Base-by-base conservation (phyloP, 495 filamentous ascomycete genomes). In the Aspergillus kassunensis region DNA sequence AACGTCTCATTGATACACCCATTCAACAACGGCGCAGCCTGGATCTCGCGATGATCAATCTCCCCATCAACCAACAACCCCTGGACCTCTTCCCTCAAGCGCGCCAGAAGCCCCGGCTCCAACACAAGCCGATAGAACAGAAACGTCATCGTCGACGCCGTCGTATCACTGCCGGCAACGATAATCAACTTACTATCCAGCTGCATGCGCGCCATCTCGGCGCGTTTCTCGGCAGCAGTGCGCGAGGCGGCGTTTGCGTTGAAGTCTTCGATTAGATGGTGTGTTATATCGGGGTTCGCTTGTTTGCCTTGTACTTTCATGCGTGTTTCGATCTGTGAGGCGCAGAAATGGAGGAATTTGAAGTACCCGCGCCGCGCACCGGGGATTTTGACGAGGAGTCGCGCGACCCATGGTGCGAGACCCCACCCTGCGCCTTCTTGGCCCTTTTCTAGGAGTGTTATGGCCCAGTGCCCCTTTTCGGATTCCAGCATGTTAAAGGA, bases 1-100 rank as follows among this genome's bases (percentile, higher is more conserved):
- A 81, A 54, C 0, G 73, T 61, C 59, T 83, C 78, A 42, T 77
- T 73, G 59, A 81, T 80, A 33, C 75, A 60, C 11, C 65, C 67
- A 44, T 77, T 74, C 6, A 82, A 61, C 42, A 71, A 60, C 4
- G 54, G 47, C 8, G 62, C 44, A 27, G 53, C 41, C 35, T 67
- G 57, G 30, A 66, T 53, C 20, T 55, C 49, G 0, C 19, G 20
- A 31, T 68, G 55, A 3, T 35, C 30, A 16, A 30, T 18, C 3
- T 13, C 42, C 0, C 25, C 40, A 13, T n/a, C 15, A 3, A 51
- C 51, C 10, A 53, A 70, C 64, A 15, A 45, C 37, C 4, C 33
- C 8, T 16, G 20, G 4, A 39, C 11, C 23, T 49, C 45, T 24
- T 18, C 20, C 6, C 33, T 15, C 6, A 49, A 19, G 0, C 34